Evolutionary conservation across 2,329 filamentous ascomycete species (phyloP), one percentile per base, ranked within the genome.

Genomic region (Escovopsis sp.): DNA sequence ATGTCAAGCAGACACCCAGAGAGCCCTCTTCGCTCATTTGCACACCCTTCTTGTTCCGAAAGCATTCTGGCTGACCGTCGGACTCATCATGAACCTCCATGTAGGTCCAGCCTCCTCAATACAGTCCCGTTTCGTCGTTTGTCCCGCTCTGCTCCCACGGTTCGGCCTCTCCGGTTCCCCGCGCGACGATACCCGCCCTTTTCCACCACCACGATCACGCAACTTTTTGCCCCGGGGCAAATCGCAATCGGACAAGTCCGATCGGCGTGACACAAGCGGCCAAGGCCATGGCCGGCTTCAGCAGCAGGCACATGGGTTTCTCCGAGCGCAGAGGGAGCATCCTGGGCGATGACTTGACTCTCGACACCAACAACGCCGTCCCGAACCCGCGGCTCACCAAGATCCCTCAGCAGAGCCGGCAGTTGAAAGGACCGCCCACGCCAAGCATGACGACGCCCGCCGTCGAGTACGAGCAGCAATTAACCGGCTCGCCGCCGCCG

Each of bases 361-460:
- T 78, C 42, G 62, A 63, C 41, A 68, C 64, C 33, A 59, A 59
- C 35, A 65, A 52, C 44, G 48, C 57, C 40, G 50, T 60, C 39
- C 50, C 65, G 36, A 61, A 60, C 46, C 60, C 63, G 27, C 57
- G 61, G 39, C 55, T 69, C 43, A 68, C 72, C 37, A 77, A 77
- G 56, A 45, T 56, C 43, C 50, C 53, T 14, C 52, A 56, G 44
- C 48, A 51, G 34, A n/a, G n/a, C n/a, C 49, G 50, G 50, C 70
- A 45, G 31, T 45, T 61, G 30, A 58, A 72, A 52, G 74, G 73
- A 0, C 74, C 74, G 6, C 74, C 74, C 15, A 79, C 74, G 3
- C 74, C 74, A 11, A 78, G 72, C 54, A 76, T 78, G 71, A 71
- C 64, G 35, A 77, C 73, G 10, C 73, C 72, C 1, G 72, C 70